Base-by-base conservation (phyloP, 345 rosid genomes). In the Gossypium ekmanianum region DNA sequence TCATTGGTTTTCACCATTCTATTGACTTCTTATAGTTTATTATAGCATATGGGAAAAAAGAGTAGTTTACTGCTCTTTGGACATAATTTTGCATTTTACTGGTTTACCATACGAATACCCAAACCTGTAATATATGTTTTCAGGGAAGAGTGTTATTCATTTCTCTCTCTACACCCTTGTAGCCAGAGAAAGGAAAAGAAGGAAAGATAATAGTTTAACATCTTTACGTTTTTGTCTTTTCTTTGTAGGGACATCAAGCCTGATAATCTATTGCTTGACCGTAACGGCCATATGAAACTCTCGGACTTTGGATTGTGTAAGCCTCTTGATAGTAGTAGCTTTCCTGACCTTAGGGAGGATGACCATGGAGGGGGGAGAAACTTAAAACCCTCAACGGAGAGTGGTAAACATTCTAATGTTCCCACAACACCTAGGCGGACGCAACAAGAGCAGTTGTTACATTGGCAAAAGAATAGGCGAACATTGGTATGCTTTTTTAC, bases 301-400 rank as follows among this genome's bases (percentile, higher is more conserved):
- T 89, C 91, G 39, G 93, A 89, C 81, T 89, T 89, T 83, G 93
- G 93, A 58, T 79, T 89, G 77, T 87, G 93, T 51, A 89, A 89
- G 79, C 89, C 93, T 62, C 74, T 89, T 73, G 91, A 89, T 73
- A 85, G 87, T 76, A 84, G 83, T 68, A 89, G 76, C 58, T 81
- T 84, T 34, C 87, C 87, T 64, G 81, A 84, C 68, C 80, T 89
- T 44, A 85, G 79, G 59, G 89, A 85, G 68, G 87, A 85, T 69
- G 87, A 80, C 58, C 74, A 69, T 73, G 79, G 83, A 74, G 76
- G 67, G 29, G 83, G 74, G 6, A 84, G 62, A 72, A 83, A 71
- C 61, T 67, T 80, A 54, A 87, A 77, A 69, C 81, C 87, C 71
- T 78, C 85, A 70, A 79, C 80, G 69, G 88, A 84, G 83, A 62